Base-by-base conservation (phyloP, 305 asterid species). In the Fraxinus platypoda region DNA sequence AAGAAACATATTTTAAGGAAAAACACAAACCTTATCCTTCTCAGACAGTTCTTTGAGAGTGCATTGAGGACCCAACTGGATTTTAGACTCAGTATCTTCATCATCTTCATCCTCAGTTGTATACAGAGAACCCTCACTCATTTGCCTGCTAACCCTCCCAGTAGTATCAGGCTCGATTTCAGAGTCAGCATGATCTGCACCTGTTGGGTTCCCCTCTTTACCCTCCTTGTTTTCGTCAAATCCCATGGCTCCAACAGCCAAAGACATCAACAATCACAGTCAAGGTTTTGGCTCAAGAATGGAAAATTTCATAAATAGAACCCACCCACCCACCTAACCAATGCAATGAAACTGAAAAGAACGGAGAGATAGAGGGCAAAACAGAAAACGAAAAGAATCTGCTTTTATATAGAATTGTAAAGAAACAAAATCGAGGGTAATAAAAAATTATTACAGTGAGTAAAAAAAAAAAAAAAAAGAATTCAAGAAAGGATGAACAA, bases 21-120 rank as follows among this genome's bases (percentile, higher is more conserved):
- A 78, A 82, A 34, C 78, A 80, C 81, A 54, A 84, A 94, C 99
- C 98, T 94, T 94, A 91, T 95, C 99, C 83, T 91, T 93, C 83
- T 94, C 99, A 80, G 92, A 93, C 84, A 91, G 90, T 84, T 93
- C 98, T 76, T 93, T 95, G 92, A 94, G 99, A 54, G 98, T 91
- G 81, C 91, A 92, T 80, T 93, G 94, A 81, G 99, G 99, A 12
- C 99, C 99, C 91, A 95, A 83, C 81, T 92, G 94, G 72, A 95
- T 90, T 85, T 90, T 92, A 26, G 89, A 86, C 5, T 93, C 94
- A 38, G 82, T 12, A 8, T 94, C 98, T 52, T 93, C 99, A 21
- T 92, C 98, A 3, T 94, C 98, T 81, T 95, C 97, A 68, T 95
- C 97, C 91, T 92, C 98, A n/a, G 97, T 92, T n/a, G 94, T 84